Conservation (phyloP, 768 basidiomycete species). For the Hygrocybe coccinea region DNA sequence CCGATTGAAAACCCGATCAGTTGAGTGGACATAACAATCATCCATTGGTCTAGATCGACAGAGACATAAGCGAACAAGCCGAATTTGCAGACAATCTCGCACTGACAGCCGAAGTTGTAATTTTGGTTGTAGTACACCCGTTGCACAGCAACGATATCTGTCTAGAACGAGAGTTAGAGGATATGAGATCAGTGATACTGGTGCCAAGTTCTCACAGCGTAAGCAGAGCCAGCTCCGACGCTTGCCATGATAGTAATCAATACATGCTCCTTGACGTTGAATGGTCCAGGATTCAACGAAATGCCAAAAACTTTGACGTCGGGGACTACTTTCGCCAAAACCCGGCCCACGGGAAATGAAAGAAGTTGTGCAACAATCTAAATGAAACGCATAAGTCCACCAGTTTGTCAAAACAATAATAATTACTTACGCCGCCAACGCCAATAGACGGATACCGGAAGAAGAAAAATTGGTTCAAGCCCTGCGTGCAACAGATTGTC, state of each 20-base stretch:
- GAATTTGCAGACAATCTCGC: neutral
- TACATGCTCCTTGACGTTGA: constrained; percentile 72
- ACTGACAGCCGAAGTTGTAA: constrained; percentile 54
- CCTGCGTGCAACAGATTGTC: too few relatives aligned
- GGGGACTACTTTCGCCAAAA: constrained; percentile 53
- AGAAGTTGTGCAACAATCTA: constrained; percentile 66
- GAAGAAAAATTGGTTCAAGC: constrained; percentile 69
- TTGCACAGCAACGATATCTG: constrained; percentile 74
- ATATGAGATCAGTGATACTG: too few relatives aligned
- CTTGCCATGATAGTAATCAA: constrained; percentile 51
- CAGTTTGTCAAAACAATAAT: neutral
- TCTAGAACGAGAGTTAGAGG: constrained; percentile 17
- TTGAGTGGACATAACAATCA: constrained; percentile 71
- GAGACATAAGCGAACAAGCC: neutral
- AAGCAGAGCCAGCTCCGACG: constrained; percentile 48
- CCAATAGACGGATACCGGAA: constrained; percentile 69
- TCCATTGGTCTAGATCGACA: constrained; percentile 60
- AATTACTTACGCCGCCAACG: constrained; percentile 42
- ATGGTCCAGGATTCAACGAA: constrained; percentile 61
- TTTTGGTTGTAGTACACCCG: constrained; percentile 64
- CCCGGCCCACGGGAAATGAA: constrained; percentile 58
- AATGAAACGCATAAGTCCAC: constrained; percentile 9
- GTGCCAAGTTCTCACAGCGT: constrained; percentile 35
- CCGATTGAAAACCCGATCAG: constrained; percentile 83
- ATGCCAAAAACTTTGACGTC: constrained; percentile 50